A percentile compares a stretch with the other conserved stretches of the same genome.
Conservation (phyloP, 805 yeast species). For the Pachysolen tannophilus region DNA sequence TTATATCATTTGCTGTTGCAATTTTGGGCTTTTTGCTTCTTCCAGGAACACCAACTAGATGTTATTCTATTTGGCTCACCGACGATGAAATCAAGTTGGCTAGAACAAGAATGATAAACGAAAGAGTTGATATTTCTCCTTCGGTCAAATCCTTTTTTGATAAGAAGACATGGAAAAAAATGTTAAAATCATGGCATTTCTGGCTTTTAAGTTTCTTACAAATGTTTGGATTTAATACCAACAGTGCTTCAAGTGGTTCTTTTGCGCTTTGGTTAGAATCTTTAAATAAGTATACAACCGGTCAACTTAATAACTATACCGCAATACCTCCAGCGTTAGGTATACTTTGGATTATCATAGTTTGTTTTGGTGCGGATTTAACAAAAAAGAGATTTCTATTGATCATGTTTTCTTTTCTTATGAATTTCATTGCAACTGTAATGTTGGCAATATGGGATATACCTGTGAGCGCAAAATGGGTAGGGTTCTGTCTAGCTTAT, state of each 20-base stretch:
- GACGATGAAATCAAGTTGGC: conserved; percentile 48
- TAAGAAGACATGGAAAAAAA: conserved; percentile 40
- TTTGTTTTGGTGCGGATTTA: conserved; percentile 44
- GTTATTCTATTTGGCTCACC: conserved; percentile 40
- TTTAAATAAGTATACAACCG: conserved; percentile 32
- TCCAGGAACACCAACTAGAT: conserved; percentile 60
- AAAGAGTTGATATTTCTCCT: conserved; percentile 12
- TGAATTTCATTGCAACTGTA: conserved; percentile 47
- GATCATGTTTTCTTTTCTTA: conserved; percentile 40
- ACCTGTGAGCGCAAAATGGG: conserved; percentile 53
- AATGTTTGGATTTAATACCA: conserved; percentile 55
- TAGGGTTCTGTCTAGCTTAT: conserved; percentile 51
- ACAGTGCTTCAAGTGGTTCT: conserved; percentile 48
- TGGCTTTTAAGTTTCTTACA: conserved; percentile 48
- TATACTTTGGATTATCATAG: conserved; percentile 36
- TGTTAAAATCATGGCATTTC: conserved; percentile 51
- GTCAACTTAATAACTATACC: conserved; percentile 39
- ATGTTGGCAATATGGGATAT: conserved; percentile 55
- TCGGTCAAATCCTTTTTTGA: conserved; percentile 23
- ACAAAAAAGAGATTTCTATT: conserved; percentile 48
- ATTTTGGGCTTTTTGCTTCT: conserved; percentile 23
- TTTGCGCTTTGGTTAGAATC: conserved; percentile 57
- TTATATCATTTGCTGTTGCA: conserved; percentile 29
- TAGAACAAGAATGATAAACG: conserved; percentile 27
- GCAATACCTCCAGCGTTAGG: conserved; percentile 56